Evolutionary conservation across 2,329 filamentous ascomycete species (phyloP).

Genomic region (Sarocladiaceae sp.): DNA sequence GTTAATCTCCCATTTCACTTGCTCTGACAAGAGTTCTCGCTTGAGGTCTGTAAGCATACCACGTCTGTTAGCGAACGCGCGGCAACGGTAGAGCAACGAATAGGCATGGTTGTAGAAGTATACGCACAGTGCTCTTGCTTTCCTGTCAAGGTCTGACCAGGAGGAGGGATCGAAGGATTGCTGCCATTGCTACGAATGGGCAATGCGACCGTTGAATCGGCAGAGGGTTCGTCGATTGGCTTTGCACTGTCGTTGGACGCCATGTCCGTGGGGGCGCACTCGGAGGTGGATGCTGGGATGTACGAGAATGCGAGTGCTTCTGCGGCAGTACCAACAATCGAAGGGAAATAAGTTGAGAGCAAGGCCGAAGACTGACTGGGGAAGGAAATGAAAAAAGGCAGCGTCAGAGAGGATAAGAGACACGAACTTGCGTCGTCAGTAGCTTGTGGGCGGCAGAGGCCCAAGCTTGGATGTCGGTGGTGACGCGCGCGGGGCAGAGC

Average conservation of each 20-base stretch:
- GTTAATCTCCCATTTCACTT: slow-evolving; percentile 84
- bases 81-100: no score
- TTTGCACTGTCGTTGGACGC: slow-evolving; percentile 10
- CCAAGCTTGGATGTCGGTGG: slow-evolving; percentile 6
- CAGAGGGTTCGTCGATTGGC: slow-evolving; percentile 3
- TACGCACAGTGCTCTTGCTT: slow-evolving; percentile 94
- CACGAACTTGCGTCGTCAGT: neutral
- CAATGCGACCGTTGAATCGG: slow-evolving; percentile 1
- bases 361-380: no score
- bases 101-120: neutral
- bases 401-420: neutral
- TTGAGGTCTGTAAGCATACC: slow-evolving; percentile 76
- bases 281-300: neutral
- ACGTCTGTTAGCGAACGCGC: slow-evolving; percentile 16
- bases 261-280: slow-evolving; percentile 4
- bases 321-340: no score
- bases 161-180: slow-evolving; percentile 18
- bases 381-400: neutral
- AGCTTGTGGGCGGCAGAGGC: slow-evolving; percentile 4
- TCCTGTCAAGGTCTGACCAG: slow-evolving; percentile 65
- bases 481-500: slow-evolving; percentile 8
- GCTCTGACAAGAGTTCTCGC: slow-evolving; percentile 85
- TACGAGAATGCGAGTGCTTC: no score
- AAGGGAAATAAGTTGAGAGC: no score
- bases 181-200: slow-evolving; percentile 4